Evolutionary conservation across 1,284 basidiomycete species (phyloP), one percentile per base, ranked within the genome.

Genomic region (Cryptococcus amylolentus): DNA sequence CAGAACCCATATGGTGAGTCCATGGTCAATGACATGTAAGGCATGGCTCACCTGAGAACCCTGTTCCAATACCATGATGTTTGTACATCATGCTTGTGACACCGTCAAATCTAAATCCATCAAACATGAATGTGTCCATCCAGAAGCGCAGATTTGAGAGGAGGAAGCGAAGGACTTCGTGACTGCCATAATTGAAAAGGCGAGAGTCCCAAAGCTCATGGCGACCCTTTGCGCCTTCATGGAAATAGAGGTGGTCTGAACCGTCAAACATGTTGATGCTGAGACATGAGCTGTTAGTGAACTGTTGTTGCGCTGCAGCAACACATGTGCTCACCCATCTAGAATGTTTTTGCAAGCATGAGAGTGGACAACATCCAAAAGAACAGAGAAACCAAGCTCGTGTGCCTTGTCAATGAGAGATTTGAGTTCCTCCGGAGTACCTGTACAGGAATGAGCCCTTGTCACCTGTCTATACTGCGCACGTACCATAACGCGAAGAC

Each of bases 41-140:
- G 14, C 40, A 42, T 7, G 18, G 40, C 72, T 49, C 49, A 73
- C 76, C 94, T 46, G 91, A 95, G 80, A 98, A 98, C 3, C 94
- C 95, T 3, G 93, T 86, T 16, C 95, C 95, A 66, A 98, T 98
- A 20, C 95, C 95, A 76, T 98, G 95, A 71, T 98, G 95, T 37
- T 84, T 80, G 78, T 98, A 98, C 88, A 98, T 93, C 91, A 98
- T 98, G 69, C 91, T 95, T 4, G 95, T 98, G 43, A 98, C 95
- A 42, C 95, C 95, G 67, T 98, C 95, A 73, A 98, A 98, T 46
- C 95, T 81, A 84, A 98, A 98, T 4, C 95, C 95, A 68, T 98
- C 95, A 72, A 98, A 98, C 65, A 84, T 84, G 77, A 89, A 98
- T 70, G 92, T 88, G 60, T 98, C 94, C 79, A 98, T 86, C 82